These are phyloP conservation scores for Sugiyamaella sp. DNA, from an alignment of 1,139 yeast species.

Conservation along the genomic window DNA sequence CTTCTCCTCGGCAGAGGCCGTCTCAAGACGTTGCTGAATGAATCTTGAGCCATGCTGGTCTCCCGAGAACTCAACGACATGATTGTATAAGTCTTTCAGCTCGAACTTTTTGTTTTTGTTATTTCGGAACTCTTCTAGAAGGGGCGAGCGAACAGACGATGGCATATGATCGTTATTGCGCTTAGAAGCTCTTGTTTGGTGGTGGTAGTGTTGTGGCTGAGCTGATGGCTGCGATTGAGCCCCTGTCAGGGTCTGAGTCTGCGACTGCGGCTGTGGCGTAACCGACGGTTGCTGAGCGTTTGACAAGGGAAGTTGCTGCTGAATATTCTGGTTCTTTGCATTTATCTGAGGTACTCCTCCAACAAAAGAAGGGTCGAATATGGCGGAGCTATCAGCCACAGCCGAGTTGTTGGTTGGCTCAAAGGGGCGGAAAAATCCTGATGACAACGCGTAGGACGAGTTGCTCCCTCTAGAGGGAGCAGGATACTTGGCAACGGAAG, in stretches of 20 bases:
- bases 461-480: slow-evolving; percentile 20
- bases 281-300: neutral
- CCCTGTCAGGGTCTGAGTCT: neutral
- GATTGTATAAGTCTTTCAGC: slow-evolving; percentile 78
- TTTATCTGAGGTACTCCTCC: neutral
- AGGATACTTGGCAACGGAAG: slow-evolving; percentile 22
- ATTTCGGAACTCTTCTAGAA: slow-evolving; percentile 83
- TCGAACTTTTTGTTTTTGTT: slow-evolving; percentile 62
- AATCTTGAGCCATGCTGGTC: slow-evolving; percentile 98
- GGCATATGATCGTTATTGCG: slow-evolving; percentile 11
- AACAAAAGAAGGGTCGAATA: slow-evolving; percentile 2
- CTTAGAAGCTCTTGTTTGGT: slow-evolving; percentile 1
- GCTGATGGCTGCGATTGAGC: neutral
- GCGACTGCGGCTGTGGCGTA: slow-evolving; percentile 2
- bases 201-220: neutral
- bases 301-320: neutral
- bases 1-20: slow-evolving; percentile 67
- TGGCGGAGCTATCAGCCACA: slow-evolving; percentile 5
- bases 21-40: slow-evolving; percentile 83
- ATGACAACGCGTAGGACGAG: slow-evolving; percentile 54
- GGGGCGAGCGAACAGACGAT: slow-evolving; percentile 46
- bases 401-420: slow-evolving; percentile 8
- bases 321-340: neutral
- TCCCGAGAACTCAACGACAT: slow-evolving; percentile 87
- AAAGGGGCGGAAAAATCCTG: slow-evolving; percentile 60